Conservation (phyloP, 345 rosid genomes). For the Pistacia atlantica region DNA sequence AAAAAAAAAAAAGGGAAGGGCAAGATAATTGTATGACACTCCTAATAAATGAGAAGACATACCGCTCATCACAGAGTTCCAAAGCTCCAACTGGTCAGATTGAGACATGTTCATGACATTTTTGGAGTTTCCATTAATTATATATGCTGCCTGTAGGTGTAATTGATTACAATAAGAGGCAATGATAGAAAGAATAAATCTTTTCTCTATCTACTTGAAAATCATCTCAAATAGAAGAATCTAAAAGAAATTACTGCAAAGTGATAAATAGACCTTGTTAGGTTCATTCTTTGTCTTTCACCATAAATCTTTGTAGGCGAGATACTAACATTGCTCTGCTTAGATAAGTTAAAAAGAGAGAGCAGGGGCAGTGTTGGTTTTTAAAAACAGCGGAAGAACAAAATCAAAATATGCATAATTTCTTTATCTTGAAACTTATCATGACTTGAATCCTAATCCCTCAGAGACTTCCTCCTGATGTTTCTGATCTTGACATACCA, state of each 20-base stretch:
- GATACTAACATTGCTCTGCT: neutral
- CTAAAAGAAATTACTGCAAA: too few relatives aligned
- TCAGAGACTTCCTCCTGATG: too few relatives aligned
- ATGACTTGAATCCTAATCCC: too few relatives aligned
- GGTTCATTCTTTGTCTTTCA: neutral
- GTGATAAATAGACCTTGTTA: neutral
- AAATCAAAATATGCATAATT: too few relatives aligned
- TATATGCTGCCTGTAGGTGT: slow-evolving; percentile 79
- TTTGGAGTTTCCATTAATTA: slow-evolving; percentile 93
- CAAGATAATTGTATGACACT: neutral
- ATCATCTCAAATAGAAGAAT: neutral
- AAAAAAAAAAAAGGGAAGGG: too few relatives aligned
- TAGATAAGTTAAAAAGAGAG: neutral
- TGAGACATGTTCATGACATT: slow-evolving; percentile 95
- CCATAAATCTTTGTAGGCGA: neutral
- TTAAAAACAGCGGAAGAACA: too few relatives aligned
- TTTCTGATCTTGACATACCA: too few relatives aligned
- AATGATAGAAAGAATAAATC: neutral
- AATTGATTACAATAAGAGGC: slow-evolving; percentile 18
- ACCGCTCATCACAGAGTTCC: slow-evolving; percentile 86
- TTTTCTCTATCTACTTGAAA: neutral
- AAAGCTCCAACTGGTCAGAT: slow-evolving; percentile 86
- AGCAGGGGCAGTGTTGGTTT: neutral
- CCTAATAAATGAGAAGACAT: slow-evolving; percentile 26
- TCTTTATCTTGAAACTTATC: too few relatives aligned